Evolutionary conservation across 305 asterid genomes (phyloP), one percentile per base, ranked within the genome.

Genomic region (Fraxinus angustifolia): DNA sequence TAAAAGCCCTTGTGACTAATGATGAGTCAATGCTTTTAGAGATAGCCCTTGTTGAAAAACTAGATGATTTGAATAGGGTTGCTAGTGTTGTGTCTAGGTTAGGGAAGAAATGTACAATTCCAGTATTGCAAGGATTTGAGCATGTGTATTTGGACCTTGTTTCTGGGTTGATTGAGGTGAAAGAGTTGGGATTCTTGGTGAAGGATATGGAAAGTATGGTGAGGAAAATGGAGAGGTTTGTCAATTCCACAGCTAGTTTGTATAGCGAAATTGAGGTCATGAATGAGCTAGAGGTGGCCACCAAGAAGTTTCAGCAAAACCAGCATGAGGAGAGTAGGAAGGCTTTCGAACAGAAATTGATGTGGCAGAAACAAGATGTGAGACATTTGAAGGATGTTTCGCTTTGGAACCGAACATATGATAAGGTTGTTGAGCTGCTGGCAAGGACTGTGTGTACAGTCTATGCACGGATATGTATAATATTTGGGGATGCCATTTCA

Each of bases 151-250:
- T 92, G 26, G 99, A 96, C 86, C 87, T 96, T 10, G 79, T 88
- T 80, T 89, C 91, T 48, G 97, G 97, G 70, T 89, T 78, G 19
- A 93, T 94, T 83, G 92, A 93, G 86, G 88, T 93, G 78, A 90
- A 81, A 75, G 94, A 94, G 75, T 82, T 96, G 83, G 94, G 97
- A 19, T 92, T 96, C 83, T 83, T 92, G 81, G 98, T 96, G 76
- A 96, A 94, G 87, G 98, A 96, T 81, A 94, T 96, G 99, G 99
- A 96, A 12, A 83, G 90, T 70, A 93, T 89, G 89, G 84, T 92
- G 76, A 88, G 91, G 91, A 96, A 90, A 82, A 89, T 96, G 96
- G 98, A 94, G 83, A 84, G 95, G 12, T 93, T 86, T 80, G 98
- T 93, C 79, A 86, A 78, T 81, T 87, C 89, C 0, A 91, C 97